These are phyloP conservation scores for Fusarium solani-melongenae DNA, from an alignment of 2,329 filamentous ascomycete genomes.

Conservation along the genomic window DNA sequence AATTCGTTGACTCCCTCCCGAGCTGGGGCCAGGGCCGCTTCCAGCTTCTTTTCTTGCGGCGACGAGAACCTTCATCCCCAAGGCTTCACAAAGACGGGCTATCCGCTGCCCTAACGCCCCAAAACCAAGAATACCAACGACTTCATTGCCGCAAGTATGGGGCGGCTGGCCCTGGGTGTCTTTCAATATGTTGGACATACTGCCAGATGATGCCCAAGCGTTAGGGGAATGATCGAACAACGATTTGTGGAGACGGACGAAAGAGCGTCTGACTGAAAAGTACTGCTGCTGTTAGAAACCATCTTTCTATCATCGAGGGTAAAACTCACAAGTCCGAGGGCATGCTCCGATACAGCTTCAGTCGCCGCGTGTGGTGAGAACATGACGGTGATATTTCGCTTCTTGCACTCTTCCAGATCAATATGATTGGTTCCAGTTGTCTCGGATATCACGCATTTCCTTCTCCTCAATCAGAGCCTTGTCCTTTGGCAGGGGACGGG, in stretches of 20 bases:
- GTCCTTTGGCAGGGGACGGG: no score
- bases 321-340: background rate
- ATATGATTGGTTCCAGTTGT: constrained; percentile 4
- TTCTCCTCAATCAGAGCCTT: background rate
- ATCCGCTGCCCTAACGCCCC: background rate
- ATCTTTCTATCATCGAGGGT: background rate
- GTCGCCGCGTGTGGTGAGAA: background rate
- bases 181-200: background rate
- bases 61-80: constrained; percentile 2
- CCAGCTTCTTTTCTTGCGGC: background rate
- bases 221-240: background rate
- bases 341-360: constrained; percentile 3
- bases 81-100: background rate
- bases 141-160: background rate
- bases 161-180: background rate
- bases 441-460: constrained; percentile 7
- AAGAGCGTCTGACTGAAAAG: background rate
- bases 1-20: background rate
- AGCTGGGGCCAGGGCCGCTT: background rate
- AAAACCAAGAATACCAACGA: background rate
- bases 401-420: constrained; percentile 1
- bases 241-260: background rate
- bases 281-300: background rate
- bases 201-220: background rate
- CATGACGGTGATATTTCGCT: background rate